Evolutionary conservation across 73 alveolate species (phyloP).

Genomic region (Tetrahymena elliotti): DNA sequence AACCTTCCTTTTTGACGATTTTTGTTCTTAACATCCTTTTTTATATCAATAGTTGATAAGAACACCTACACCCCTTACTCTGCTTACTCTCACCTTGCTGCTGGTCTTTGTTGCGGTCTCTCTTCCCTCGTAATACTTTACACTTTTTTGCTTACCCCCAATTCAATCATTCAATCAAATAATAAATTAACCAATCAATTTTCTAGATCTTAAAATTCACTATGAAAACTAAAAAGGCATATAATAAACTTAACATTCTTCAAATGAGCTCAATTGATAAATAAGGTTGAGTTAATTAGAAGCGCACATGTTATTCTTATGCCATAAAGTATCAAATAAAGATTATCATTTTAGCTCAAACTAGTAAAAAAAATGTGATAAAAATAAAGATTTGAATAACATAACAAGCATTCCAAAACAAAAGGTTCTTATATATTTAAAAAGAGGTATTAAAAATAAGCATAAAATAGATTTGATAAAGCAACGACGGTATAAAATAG

Average conservation of each 20-base stretch:
- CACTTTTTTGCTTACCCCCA: background rate
- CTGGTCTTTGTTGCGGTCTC: slow-evolving; percentile 95
- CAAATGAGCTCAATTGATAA: background rate
- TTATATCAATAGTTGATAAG: slow-evolving; percentile 25
- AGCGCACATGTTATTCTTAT: too few species aligned
- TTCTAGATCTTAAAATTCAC: too few species aligned
- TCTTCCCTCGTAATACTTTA: slow-evolving; percentile 70
- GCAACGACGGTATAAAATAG: background rate
- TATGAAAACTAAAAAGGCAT: background rate
- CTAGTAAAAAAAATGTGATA: background rate
- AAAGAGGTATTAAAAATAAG: background rate
- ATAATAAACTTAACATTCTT: background rate
- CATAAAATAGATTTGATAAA: background rate
- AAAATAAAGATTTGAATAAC: background rate
- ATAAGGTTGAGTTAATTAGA: too few species aligned
- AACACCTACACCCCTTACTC: slow-evolving; percentile 61
- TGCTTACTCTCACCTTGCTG: slow-evolving; percentile 92
- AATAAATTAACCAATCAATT: background rate
- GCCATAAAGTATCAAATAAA: too few species aligned
- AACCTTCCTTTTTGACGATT: background rate
- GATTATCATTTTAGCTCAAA: background rate
- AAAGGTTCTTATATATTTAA: background rate
- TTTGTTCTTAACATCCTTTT: background rate
- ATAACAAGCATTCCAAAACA: background rate
- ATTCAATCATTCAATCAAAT: background rate